Base-by-base conservation (phyloP, 352 stramenopile genomes). In the Globisporangium mamillatum region DNA sequence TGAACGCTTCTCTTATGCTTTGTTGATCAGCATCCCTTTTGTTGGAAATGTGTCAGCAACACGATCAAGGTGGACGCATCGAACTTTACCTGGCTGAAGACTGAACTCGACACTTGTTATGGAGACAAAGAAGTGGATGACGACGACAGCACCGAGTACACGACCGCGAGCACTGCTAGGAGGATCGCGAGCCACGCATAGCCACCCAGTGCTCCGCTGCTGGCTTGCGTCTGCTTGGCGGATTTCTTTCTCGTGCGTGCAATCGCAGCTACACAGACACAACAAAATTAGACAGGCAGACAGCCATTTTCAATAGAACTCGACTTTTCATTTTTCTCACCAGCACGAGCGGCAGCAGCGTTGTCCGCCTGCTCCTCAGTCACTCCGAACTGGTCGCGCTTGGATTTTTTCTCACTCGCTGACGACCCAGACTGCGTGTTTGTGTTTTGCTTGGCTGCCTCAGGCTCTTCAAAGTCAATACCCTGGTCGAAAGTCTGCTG, bases 241-340 rank as follows among this genome's bases (percentile, higher is more conserved):
- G 67, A 50, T 48, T 90, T 90, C 69, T 93, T 93, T 71, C 89
- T 91, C 7, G 78, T 82, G 61, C 82, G 83, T 8, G 86, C 80
- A 32, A 92, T 88, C 27, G 84, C 81, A 61, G 85, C 85, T 93
- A 58, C 52, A 7, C n/a, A 55, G 5, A 27, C 50, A 32, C 22
- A 50, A 50, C 41, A 20, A n/a, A 50, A 16, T 50, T 50, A 50
- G 41, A 9, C 16, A n/a, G 41, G 3, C 41, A n/a, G 41, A 16
- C 41, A 50, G 7, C 5, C 6, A n/a, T 50, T 50, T 22, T 4
- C 41, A 50, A 20, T n/a, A 4, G 8, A 50, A 50, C 20, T 22
- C 41, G 41, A 20, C 16, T n/a, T n/a, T n/a, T 50, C n/a, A 22
- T 22, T 38, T 22, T 59, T 22, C 24, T 34, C 73, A 91, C 82